Evolutionary conservation across 2,329 filamentous ascomycete genomes (phyloP).

Genomic region (Monilinia polystroma): DNA sequence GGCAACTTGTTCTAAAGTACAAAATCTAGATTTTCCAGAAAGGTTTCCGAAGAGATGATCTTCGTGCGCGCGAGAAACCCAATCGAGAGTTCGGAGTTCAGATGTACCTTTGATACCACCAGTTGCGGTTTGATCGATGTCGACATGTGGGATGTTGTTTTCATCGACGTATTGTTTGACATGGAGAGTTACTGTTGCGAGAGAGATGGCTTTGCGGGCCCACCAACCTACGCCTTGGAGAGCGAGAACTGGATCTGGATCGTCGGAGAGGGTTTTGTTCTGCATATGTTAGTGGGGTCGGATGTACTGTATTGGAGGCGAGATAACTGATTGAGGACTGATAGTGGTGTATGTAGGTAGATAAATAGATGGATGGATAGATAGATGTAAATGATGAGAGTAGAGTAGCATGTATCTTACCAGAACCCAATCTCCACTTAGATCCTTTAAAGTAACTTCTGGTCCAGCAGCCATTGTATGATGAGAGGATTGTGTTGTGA

Average conservation of each 20-base stretch:
- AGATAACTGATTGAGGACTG: background rate
- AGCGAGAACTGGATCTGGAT: slow-evolving; percentile 56
- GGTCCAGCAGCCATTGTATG: slow-evolving; percentile 54
- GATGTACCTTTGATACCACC: slow-evolving; percentile 59
- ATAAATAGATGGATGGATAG: slow-evolving; percentile 1
- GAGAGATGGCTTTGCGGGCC: slow-evolving; percentile 57
- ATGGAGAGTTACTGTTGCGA: slow-evolving; percentile 56
- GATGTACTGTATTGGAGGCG: background rate
- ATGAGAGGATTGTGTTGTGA: background rate
- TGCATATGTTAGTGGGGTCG: slow-evolving; percentile 36
- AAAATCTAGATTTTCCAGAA: slow-evolving; percentile 22
- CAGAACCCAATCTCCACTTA: slow-evolving; percentile 55
- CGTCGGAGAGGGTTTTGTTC: slow-evolving; percentile 61
- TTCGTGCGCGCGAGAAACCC: slow-evolving; percentile 51
- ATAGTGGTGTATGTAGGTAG: too few species aligned
- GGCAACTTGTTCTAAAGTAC: slow-evolving; percentile 35
- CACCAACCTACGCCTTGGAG: slow-evolving; percentile 60
- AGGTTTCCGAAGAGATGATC: slow-evolving; percentile 65
- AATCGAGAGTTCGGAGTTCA: slow-evolving; percentile 58
- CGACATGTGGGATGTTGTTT: slow-evolving; percentile 49
- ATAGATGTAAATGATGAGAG: background rate
- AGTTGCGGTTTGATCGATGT: slow-evolving; percentile 61
- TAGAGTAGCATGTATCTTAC: slow-evolving; percentile 39
- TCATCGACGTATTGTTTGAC: slow-evolving; percentile 46
- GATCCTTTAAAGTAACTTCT: slow-evolving; percentile 51